Base-by-base conservation (phyloP, 305 asterid species). In the Fraxinus platypoda region DNA sequence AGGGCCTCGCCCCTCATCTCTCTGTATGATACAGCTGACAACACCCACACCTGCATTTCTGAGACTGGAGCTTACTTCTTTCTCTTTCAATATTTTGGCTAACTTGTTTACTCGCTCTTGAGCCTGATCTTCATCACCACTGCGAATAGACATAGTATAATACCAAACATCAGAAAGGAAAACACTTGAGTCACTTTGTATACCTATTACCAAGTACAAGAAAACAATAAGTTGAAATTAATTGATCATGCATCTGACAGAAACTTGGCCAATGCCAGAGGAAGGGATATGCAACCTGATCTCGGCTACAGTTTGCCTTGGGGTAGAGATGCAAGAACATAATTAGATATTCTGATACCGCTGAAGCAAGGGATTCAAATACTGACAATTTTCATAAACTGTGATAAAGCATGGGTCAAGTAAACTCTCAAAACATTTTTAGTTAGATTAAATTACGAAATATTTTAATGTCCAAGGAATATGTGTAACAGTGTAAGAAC, bases 91-190 rank as follows among this genome's bases (percentile, higher is more conserved):
- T 78, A 91, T 91, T 91, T 94, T 97, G 78, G 98, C 98, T 87
- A 97, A 87, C 88, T 91, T 97, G 91, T 93, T 84, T 73, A 95
- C 78, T 90, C 99, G 90, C 89, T 97, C 98, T 91, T 94, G 99
- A 83, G 99, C 99, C 88, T 97, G 99, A 88, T 97, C 99, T 87
- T 97, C 99, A 78, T 97, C 99, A 41, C 99, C 99, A 83, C 99
- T 97, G 90, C 83, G 84, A 77, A 82, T 70, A 81, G 76, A 57
- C 54, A 75, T 41, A 87, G 26, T 30, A 85, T 76, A 9, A 84
- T 72, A 19, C 0, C 13, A 6, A 13, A 13, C 73, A 76, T 81
- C n/a, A 81, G 81, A 26, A 57, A 8, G 3, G 74, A 33, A 49
- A 76, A 25, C 43, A 74, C 71, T 9, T 81, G 34, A 11, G 25